Evolutionary conservation across 495 filamentous ascomycete species (phyloP), one percentile per base, ranked within the genome.

Genomic region (Tuber melanosporum): DNA sequence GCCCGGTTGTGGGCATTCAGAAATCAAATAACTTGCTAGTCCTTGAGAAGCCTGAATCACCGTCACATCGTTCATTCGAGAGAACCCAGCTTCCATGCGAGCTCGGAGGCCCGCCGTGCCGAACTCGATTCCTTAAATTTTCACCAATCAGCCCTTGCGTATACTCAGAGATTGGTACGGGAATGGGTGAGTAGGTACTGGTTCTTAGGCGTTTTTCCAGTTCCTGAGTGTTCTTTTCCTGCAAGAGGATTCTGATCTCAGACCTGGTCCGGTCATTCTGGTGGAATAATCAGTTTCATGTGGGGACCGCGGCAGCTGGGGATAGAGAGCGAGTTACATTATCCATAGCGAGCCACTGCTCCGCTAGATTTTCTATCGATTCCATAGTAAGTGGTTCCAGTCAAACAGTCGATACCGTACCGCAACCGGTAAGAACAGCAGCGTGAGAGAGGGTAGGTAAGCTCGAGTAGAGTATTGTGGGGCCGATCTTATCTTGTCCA

Each of bases 11-110:
- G 84, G 76, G 46, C 86, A 84, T 39, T 83, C 77, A 26, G 84
- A 71, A 43, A 87, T 83, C 44, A 93, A 85, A 79, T 91, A 91
- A 75, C 86, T 88, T 26, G 91, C 91, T 32, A 92, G 85, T 1
- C 91, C 91, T 84, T 92, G 91, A 0, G 91, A 91, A 70, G 91
- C 89, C 83, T 92, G 91, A 49, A 92, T 91, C 71, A 92, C 89
- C 0, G 90, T 92, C 73, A 92, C 81, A 39, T 86, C 86, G 83
- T 92, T 93, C 87, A 93, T 90, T 76, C 88, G 89, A 0, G 90
- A 86, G 83, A 92, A 92, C 0, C 91, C 91, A 46, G 91, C 91
- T 75, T 90, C 86, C 91, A 93, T 93, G 49, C 86, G 87, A 70
- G 89, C 90, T 22, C 91, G 87, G 1, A 93, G 86, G 32, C 82